Conservation (phyloP, 2,329 filamentous ascomycete species). For the Emmonsia crescens region DNA sequence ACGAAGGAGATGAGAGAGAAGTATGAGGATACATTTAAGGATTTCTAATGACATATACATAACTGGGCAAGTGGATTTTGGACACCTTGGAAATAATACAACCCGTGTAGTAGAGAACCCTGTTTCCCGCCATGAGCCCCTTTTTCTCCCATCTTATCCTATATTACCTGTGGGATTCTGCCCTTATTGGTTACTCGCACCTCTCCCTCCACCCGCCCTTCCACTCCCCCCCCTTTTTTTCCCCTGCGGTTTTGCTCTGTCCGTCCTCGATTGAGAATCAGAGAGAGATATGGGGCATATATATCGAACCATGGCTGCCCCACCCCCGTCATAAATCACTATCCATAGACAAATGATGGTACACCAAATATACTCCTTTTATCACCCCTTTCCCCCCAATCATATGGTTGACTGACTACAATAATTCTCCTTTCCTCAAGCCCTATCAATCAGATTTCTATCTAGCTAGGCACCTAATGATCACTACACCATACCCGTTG, state of each 20-base stretch:
- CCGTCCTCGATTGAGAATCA: background rate
- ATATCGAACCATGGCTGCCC: background rate
- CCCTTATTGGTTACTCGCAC: too few species aligned
- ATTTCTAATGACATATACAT: constrained; percentile 41
- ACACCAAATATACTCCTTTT: background rate
- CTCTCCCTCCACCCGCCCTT: too few species aligned
- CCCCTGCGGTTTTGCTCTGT: background rate
- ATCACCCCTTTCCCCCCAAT: background rate
- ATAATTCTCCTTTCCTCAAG: too few species aligned
- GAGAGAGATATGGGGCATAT: background rate
- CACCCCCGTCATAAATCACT: too few species aligned
- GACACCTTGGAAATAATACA: background rate
- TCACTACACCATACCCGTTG: too few species aligned
- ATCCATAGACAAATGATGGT: background rate
- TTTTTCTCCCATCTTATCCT: background rate
- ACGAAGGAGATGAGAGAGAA: constrained; percentile 50
- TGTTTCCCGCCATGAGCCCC: background rate
- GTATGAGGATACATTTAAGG: constrained; percentile 50
- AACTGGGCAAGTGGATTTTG: background rate
- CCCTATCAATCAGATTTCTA: too few species aligned
- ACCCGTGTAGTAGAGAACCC: background rate
- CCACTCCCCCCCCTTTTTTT: background rate
- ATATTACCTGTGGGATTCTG: background rate
- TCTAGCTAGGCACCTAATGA: too few species aligned
- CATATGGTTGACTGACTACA: background rate